Conservation (phyloP, 176 grass and related monocot genomes). For the Aegilops umbellulata region DNA sequence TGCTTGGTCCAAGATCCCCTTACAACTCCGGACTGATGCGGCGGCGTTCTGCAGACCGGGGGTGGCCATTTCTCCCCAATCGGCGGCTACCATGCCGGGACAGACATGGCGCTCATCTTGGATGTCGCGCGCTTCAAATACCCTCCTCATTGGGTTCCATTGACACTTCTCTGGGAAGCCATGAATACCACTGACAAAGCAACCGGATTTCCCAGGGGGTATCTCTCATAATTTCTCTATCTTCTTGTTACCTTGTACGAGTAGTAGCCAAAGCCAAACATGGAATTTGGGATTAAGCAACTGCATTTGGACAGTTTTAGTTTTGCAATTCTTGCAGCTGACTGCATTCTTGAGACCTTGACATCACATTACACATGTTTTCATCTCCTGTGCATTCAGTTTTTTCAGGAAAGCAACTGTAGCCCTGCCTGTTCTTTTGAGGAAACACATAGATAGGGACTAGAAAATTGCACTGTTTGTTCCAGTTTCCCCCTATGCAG, state of each 20-base stretch:
- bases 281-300: background rate
- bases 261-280: too few species aligned
- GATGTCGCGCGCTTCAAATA: constrained; percentile 97
- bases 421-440: background rate
- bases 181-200: constrained; percentile 83
- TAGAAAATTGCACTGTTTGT: background rate
- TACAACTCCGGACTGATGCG: background rate
- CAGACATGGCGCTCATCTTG: constrained; percentile 85
- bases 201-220: constrained; percentile 75
- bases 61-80: constrained; percentile 94
- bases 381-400: background rate
- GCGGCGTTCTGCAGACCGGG: constrained; percentile 52
- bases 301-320: background rate
- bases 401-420: background rate
- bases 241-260: background rate
- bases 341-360: background rate
- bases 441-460: too few species aligned
- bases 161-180: constrained; percentile 85
- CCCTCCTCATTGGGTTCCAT: constrained; percentile 86
- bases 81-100: constrained; percentile 72
- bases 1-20: too few species aligned
- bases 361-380: background rate
- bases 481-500: background rate
- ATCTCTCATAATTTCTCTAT: background rate
- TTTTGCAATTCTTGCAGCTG: background rate